Conservation (phyloP, 139 green algal genomes). For the Astrephomene gubernaculifera region DNA sequence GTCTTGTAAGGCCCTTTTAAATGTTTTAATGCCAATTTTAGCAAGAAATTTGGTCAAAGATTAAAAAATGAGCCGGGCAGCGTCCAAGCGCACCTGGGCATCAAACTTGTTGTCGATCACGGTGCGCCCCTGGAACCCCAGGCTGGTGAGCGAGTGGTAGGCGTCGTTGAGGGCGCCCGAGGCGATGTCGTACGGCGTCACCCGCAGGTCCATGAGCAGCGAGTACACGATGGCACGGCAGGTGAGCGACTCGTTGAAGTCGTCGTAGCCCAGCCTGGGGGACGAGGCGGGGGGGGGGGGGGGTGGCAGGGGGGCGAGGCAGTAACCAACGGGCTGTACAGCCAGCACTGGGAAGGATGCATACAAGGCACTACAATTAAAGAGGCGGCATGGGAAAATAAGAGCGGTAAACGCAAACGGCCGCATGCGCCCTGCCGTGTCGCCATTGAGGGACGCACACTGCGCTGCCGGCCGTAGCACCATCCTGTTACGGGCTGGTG, state of each 20-base stretch:
- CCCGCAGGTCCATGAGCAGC: slow-evolving; percentile 44
- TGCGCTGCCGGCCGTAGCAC: neutral
- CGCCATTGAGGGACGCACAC: too few species aligned
- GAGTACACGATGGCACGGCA: slow-evolving; percentile 33
- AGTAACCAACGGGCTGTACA: too few species aligned
- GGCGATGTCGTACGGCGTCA: slow-evolving; percentile 8
- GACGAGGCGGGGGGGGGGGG: neutral
- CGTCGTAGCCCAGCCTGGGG: slow-evolving; percentile 74
- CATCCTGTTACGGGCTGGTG: neutral
- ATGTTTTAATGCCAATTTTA: too few species aligned
- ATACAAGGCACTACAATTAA: too few species aligned
- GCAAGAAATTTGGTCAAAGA: too few species aligned
- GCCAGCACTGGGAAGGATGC: too few species aligned
- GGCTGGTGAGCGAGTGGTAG: slow-evolving; percentile 21
- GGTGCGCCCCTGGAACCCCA: slow-evolving; percentile 15
- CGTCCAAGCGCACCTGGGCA: slow-evolving; percentile 27
- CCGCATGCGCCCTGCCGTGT: too few species aligned
- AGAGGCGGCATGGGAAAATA: neutral
- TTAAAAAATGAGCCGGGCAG: too few species aligned
- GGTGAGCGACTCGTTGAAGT: slow-evolving; percentile 88
- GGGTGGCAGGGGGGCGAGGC: too few species aligned
- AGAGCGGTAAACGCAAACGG: neutral
- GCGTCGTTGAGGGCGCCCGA: slow-evolving; percentile 34
- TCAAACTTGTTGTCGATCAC: slow-evolving; percentile 42
- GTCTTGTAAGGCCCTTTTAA: too few species aligned